Evolutionary conservation across 1,284 basidiomycete species (phyloP).

Genomic region (Trichosporon faecale): DNA sequence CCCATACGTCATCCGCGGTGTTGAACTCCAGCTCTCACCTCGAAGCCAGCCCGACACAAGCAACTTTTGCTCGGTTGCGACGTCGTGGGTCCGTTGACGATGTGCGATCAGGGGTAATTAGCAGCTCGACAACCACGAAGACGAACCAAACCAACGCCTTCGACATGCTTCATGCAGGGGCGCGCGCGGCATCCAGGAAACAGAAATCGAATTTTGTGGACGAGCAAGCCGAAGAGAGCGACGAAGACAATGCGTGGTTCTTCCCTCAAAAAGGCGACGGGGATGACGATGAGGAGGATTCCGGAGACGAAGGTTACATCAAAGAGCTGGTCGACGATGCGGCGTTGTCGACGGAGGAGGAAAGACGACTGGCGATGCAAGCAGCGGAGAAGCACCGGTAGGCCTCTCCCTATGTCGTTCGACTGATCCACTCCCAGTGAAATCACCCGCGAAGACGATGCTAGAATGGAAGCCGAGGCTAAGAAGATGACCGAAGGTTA

Average conservation of each 20-base stretch:
- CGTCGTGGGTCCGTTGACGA: neutral
- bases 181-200: neutral
- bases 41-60: neutral
- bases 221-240: slow-evolving; percentile 54
- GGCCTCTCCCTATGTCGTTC: neutral
- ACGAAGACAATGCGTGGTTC: slow-evolving; percentile 45
- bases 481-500: slow-evolving; percentile 41
- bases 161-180: slow-evolving; percentile 8
- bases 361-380: slow-evolving; percentile 29
- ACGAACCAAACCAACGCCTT: slow-evolving; percentile 15
- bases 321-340: slow-evolving; percentile 43
- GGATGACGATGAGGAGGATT: slow-evolving; percentile 34
- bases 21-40: neutral
- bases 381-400: slow-evolving; percentile 40
- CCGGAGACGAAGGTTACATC: slow-evolving; percentile 36
- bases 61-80: neutral
- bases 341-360: slow-evolving; percentile 32
- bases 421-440: slow-evolving; percentile 25
- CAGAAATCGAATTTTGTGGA: slow-evolving; percentile 30
- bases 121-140: neutral
- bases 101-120: neutral
- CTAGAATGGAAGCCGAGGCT: slow-evolving; percentile 37
- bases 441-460: slow-evolving; percentile 39
- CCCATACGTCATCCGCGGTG: neutral
- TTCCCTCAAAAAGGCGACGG: slow-evolving; percentile 28